Base-by-base conservation (phyloP, 805 yeast species). In the Spathaspora girioi region DNA sequence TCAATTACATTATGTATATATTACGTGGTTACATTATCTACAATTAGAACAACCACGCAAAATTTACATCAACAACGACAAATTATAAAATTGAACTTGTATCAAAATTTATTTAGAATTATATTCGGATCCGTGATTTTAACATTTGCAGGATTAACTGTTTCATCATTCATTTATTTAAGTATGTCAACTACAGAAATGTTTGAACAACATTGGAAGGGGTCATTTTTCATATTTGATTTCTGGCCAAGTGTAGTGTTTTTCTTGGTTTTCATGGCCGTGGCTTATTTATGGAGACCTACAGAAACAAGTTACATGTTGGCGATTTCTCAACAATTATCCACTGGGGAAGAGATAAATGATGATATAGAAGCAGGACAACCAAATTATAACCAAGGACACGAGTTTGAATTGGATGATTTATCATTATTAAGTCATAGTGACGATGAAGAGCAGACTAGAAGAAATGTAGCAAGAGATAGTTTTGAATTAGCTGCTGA, bases 271-370 rank as follows among this genome's bases (percentile, higher is more conserved):
- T 92, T 94, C 66, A 80, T 86, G 60, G 81, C 91, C 9, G 78
- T 94, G 56, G 89, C 97, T 5, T 82, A 91, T 74, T 81, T 94
- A 56, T 94, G 99, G 99, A 86, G 99, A 69, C 99, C 99, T 49
- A 93, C 97, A 0, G 94, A 87, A 59, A 90, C 96, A 41, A 91
- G 97, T 52, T 88, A 92, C 62, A 86, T 96, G 82, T 81, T 94
- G 63, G 98, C 97, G 11, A 92, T 92, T 55, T 89, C 97, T 2
- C 89, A 90, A 49, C 98, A 94, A 71, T 76, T 94, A 44, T 94
- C 97, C 57, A 87, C 87, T 8, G 94, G 86, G 53, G 89, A 86
- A 55, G 43, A 38, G 5, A 41, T 51, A 10, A 18, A 45, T 29
- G 54, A 51, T 12, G 91, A 58, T 12, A 68, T 57, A 9, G 64